Evolutionary conservation across 2,329 filamentous ascomycete genomes (phyloP).

Genomic region (Cercospora sp.): DNA sequence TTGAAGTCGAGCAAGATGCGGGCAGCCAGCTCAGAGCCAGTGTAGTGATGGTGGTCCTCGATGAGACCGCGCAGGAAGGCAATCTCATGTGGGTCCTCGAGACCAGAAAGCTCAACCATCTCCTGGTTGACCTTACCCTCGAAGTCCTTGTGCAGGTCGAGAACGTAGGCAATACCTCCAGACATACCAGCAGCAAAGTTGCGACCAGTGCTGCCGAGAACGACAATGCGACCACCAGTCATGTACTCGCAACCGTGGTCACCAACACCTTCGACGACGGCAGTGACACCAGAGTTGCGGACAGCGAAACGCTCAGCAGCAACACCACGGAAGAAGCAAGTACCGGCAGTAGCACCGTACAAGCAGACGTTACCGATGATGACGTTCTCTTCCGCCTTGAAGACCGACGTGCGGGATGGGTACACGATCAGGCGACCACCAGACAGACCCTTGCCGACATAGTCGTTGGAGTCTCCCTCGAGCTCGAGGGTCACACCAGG

Average conservation of each 20-base stretch:
- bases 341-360: conserved; percentile 88
- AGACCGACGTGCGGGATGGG: conserved; percentile 83
- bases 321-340: conserved; percentile 94
- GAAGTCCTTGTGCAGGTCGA: conserved; percentile 89
- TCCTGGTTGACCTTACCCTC: conserved; percentile 91
- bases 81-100: conserved; percentile 85
- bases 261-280: conserved; percentile 94
- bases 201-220: conserved; percentile 85
- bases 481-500: conserved; percentile 92
- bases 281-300: conserved; percentile 90
- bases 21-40: conserved; percentile 89
- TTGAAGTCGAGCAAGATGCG: conserved; percentile 95
- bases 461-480: conserved; percentile 94
- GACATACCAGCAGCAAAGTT: conserved; percentile 99
- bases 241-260: conserved; percentile 99
- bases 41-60: conserved; percentile 97
- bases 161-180: conserved; percentile 91
- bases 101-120: conserved; percentile 86
- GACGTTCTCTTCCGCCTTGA: conserved; percentile 95
- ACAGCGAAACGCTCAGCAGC: conserved; percentile 96
- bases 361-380: conserved; percentile 92
- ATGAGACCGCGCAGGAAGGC: conserved; percentile 87
- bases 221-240: conserved; percentile 88
- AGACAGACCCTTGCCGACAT: conserved; percentile 92
- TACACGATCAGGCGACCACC: conserved; percentile 92